Conservation (phyloP, 306 rosid species). For the Cucumis cinereus region DNA sequence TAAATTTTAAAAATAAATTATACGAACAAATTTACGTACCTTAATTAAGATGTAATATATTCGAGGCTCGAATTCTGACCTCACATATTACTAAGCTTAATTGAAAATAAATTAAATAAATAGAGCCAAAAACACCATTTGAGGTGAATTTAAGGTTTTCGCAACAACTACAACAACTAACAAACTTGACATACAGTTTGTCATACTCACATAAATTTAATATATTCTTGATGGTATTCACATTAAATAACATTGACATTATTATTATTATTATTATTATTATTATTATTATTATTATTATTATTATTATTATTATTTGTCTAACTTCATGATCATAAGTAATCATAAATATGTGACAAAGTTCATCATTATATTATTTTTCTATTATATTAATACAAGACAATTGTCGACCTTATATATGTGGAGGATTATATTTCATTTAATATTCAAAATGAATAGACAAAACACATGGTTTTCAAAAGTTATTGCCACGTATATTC, state of each 20-base stretch:
- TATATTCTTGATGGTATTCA: neutral
- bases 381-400: neutral
- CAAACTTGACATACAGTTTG: neutral
- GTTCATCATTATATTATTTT: neutral
- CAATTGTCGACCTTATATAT: neutral
- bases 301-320: too few relatives aligned
- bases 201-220: neutral
- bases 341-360: neutral
- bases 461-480: neutral
- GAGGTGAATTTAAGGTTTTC: neutral
- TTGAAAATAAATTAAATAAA: too few relatives aligned
- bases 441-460: neutral
- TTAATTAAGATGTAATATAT: too few relatives aligned
- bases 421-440: neutral
- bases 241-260: neutral
- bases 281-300: too few relatives aligned
- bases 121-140: too few relatives aligned
- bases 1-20: too few relatives aligned
- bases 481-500: neutral
- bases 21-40: too few relatives aligned
- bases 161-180: neutral
- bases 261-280: too few relatives aligned
- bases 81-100: too few relatives aligned
- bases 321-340: neutral
- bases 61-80: too few relatives aligned